Percentiles rank a stretch among this genome's conserved stretches.
These are phyloP conservation scores for Eudorina sp. DNA, from an alignment of 139 green algal species.

Conservation along the genomic window DNA sequence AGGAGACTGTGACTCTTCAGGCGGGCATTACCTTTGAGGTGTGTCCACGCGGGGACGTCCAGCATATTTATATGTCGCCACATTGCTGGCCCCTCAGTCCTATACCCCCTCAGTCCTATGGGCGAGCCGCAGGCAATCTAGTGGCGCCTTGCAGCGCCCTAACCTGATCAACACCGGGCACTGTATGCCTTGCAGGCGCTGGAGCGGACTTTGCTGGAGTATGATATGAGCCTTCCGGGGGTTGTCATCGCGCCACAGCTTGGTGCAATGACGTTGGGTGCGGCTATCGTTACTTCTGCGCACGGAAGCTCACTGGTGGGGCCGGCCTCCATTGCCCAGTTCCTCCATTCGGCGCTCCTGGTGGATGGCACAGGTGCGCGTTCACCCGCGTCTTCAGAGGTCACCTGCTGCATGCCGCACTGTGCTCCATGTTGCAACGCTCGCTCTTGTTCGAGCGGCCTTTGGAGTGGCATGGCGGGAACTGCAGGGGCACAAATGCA, in stretches of 20 bases:
- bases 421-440: too few species aligned
- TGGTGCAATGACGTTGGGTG: slow-evolving; percentile 45
- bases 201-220: slow-evolving; percentile 42
- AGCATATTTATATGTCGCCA: neutral
- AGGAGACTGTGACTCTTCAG: slow-evolving; percentile 54
- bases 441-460: too few species aligned
- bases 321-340: slow-evolving; percentile 40
- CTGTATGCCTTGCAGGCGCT: slow-evolving; percentile 51
- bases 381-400: too few species aligned
- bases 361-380: slow-evolving; percentile 62
- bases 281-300: slow-evolving; percentile 36
- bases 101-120: too few species aligned
- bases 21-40: slow-evolving; percentile 62
- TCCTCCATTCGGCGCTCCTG: slow-evolving; percentile 46
- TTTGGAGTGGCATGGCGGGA: too few species aligned
- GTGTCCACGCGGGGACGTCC: neutral
- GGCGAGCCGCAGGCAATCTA: too few species aligned
- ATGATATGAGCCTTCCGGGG: slow-evolving; percentile 57
- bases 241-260: slow-evolving; percentile 22
- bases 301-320: slow-evolving; percentile 57
- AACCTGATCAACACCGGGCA: too few species aligned
- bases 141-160: too few species aligned
- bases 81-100: too few species aligned
- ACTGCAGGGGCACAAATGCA: too few species aligned
- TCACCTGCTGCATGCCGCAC: too few species aligned